A percentile compares a stretch with the other conserved stretches of the same genome.
These are phyloP conservation scores for Corylus heterophylla DNA, from an alignment of 306 rosid species.

Conservation along the genomic window DNA sequence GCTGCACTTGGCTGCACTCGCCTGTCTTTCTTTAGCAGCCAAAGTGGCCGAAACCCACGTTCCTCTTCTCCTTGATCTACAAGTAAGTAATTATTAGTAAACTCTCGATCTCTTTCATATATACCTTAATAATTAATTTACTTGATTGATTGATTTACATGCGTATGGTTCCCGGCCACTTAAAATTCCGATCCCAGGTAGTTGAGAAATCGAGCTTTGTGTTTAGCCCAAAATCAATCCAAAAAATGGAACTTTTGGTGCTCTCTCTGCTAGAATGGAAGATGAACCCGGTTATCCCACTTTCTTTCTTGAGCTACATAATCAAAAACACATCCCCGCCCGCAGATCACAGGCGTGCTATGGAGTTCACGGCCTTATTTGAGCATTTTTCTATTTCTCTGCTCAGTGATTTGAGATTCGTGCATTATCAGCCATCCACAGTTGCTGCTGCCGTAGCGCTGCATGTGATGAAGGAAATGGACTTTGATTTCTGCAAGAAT, in stretches of 20 bases:
- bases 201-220: background rate
- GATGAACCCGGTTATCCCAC: slow-evolving; percentile 4
- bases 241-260: slow-evolving; percentile 5
- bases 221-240: slow-evolving; percentile 5
- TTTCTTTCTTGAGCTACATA: background rate
- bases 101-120: background rate
- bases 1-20: slow-evolving; percentile 1
- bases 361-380: slow-evolving; percentile 4
- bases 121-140: too few relatives aligned
- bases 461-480: background rate
- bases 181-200: too few relatives aligned
- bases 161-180: too few relatives aligned
- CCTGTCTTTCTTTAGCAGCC: slow-evolving; percentile 8
- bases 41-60: background rate
- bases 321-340: background rate
- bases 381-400: background rate
- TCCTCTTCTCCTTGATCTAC: slow-evolving; percentile 3
- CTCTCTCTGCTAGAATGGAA: slow-evolving; percentile 8
- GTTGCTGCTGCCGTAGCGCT: background rate
- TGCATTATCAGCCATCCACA: background rate
- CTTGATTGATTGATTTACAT: too few relatives aligned
- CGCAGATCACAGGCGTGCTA: background rate
- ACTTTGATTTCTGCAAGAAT: background rate
- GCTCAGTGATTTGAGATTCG: background rate
- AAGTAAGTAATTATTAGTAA: slow-evolving; percentile 1